Base-by-base conservation (phyloP, 2,329 filamentous ascomycete species). In the Fusarium keratoplasticum region DNA sequence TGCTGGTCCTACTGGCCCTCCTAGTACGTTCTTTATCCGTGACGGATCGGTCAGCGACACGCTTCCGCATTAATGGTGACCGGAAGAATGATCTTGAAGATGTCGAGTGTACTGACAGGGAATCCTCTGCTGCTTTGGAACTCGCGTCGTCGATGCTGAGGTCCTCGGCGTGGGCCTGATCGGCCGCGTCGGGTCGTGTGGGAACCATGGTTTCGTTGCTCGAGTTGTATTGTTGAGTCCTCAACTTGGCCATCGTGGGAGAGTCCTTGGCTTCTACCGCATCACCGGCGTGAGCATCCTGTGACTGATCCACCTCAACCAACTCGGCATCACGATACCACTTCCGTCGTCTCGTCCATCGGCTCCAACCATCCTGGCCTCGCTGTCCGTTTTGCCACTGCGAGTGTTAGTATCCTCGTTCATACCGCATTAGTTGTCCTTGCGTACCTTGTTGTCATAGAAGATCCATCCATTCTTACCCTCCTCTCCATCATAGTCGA, bases 291-390 rank as follows among this genome's bases (percentile, higher is more conserved):
- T 85, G 75, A 20, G 70, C 54, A 14, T 69, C 55, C 6, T 81
- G 69, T 3, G 71, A 38, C 78, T 80, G 80, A 22, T 85, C 83
- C 11, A 92, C 85, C 80, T 99, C 96, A 36, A 98, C 94, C 5
- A 99, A 89, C 84, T 99, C 96, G 11, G 96, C 96, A 80, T 98
- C 96, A 42, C 96, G 93, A 80, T 95, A 96, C 96, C 96, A 99
- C 84, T 98, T 98, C 71, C 96, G 87, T 25, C 96, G 91, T 16
- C 96, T 90, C 0, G 96, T 99, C 88, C 97, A 99, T 66, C 95
- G 91, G 44, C 94, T 94, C 96, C 96, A 99, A 62, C 95, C 94
- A 78, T 99, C 96, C 80, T 90, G 88, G 5, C 94, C 94, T 69
- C 95, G 90, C 18, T 94, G 92, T 20, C 95, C 95, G 76, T 94